These are phyloP conservation scores for Ceratobasidium sp. DNA, from an alignment of 1,284 basidiomycete genomes.

Conservation along the genomic window DNA sequence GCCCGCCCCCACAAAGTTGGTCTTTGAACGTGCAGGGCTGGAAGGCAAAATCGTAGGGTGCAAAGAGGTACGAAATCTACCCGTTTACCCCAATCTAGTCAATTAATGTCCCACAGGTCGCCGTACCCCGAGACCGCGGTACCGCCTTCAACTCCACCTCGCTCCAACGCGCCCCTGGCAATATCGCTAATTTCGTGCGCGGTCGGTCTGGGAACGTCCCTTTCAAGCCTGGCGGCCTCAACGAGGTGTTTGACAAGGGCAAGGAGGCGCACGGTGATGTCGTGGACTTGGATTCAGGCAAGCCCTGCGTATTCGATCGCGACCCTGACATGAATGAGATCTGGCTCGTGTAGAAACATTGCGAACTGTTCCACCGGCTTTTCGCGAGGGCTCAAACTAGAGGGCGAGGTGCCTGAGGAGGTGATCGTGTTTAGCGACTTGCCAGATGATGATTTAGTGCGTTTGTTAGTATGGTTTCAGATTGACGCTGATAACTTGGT, in stretches of 20 bases:
- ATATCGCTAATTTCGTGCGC: conserved; percentile 81
- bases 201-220: conserved; percentile 93
- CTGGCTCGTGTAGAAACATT: conserved; percentile 44
- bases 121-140: conserved; percentile 53
- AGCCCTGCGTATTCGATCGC: conserved; percentile 51
- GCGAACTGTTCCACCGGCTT: conserved; percentile 54
- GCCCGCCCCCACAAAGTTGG: conserved; percentile 76
- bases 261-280: conserved; percentile 43
- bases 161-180: conserved; percentile 80
- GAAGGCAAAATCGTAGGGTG: conserved; percentile 82
- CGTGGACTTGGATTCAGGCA: conserved; percentile 64
- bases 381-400: conserved; percentile 65
- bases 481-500: neutral
- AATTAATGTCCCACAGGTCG: conserved; percentile 54
- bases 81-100: neutral
- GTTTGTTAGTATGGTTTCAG: neutral
- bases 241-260: conserved; percentile 54
- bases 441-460: conserved; percentile 35
- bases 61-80: conserved; percentile 62
- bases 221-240: conserved; percentile 89
- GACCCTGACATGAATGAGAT: conserved; percentile 46
- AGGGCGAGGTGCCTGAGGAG: conserved; percentile 61
- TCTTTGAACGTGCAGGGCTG: conserved; percentile 79
- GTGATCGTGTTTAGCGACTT: conserved; percentile 43
- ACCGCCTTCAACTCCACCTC: conserved; percentile 80